phyloP scores from a whole-genome alignment of 108 stramenopile species.

The Nitzschia sp. region DNA sequence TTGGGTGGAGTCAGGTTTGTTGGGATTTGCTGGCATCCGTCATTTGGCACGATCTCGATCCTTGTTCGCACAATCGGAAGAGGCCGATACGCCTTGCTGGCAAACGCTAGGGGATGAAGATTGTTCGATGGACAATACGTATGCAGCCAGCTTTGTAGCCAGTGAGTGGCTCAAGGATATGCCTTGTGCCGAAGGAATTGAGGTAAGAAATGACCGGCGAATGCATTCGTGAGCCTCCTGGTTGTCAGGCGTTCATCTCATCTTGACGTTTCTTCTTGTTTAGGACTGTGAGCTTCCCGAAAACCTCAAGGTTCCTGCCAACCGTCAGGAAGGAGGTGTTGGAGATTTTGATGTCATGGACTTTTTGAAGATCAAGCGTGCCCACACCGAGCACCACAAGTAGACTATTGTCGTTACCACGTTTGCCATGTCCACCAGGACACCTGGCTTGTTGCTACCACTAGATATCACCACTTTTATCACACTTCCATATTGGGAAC shows the following conservation, averaged over 20 bases:
- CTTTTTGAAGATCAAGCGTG: constrained; percentile 39
- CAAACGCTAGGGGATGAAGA: constrained; percentile 65
- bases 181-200: constrained; percentile 56
- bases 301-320: constrained; percentile 42
- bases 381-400: constrained; percentile 7
- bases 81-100: constrained; percentile 54
- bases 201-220: constrained; percentile 23
- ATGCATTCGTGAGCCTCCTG: not conserved
- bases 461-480: too few relatives aligned
- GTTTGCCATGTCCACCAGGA: too few relatives aligned
- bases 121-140: constrained; percentile 51
- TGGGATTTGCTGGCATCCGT: not conserved
- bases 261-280: not conserved
- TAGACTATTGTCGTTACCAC: too few relatives aligned
- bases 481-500: too few relatives aligned
- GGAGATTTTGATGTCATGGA: constrained; percentile 54
- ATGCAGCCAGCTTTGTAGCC: constrained; percentile 53
- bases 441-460: too few relatives aligned
- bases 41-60: too few relatives aligned
- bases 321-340: constrained; percentile 28
- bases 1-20: not conserved
- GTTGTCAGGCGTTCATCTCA: not conserved
- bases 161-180: constrained; percentile 61
- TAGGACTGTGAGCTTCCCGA: constrained; percentile 63
- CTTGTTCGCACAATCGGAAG: not conserved